Percentiles rank a stretch among this genome's conserved stretches.
Evolutionary conservation across 306 rosid genomes (phyloP).

Genomic region (Geum urbanum): DNA sequence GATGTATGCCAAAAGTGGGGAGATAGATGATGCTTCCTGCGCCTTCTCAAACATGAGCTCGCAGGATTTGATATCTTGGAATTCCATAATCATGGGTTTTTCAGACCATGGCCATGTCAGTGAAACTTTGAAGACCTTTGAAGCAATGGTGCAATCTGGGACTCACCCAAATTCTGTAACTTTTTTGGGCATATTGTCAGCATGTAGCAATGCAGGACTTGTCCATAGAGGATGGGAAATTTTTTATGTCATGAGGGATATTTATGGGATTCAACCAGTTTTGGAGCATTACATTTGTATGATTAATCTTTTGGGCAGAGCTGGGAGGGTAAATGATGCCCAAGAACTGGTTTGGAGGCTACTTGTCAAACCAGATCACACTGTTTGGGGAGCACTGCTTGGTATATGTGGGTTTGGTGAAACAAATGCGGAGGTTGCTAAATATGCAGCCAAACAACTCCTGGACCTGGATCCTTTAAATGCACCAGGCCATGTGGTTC

Average conservation of each 20-base stretch:
- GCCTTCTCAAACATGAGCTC: slow-evolving; percentile 54
- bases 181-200: slow-evolving; percentile 59
- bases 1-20: slow-evolving; percentile 84
- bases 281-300: slow-evolving; percentile 63
- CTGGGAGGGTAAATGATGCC: slow-evolving; percentile 62
- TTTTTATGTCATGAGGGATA: slow-evolving; percentile 41
- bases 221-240: slow-evolving; percentile 49
- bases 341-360: slow-evolving; percentile 54
- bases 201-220: slow-evolving; percentile 66
- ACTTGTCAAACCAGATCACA: slow-evolving; percentile 50
- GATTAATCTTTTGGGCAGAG: slow-evolving; percentile 67
- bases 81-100: slow-evolving; percentile 66
- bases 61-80: slow-evolving; percentile 64
- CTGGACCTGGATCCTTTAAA: slow-evolving; percentile 62
- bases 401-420: slow-evolving; percentile 52
- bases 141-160: slow-evolving; percentile 50
- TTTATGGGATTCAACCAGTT: slow-evolving; percentile 52
- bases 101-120: slow-evolving; percentile 53
- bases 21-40: slow-evolving; percentile 45
- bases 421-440: slow-evolving; percentile 43
- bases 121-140: slow-evolving; percentile 40
- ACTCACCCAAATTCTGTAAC: slow-evolving; percentile 53
- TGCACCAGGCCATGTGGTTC: slow-evolving; percentile 60
- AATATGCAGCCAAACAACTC: slow-evolving; percentile 46
- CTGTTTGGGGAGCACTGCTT: slow-evolving; percentile 72